Percentiles rank a stretch among this genome's conserved stretches.
Conservation (phyloP, 2,329 filamentous ascomycete species). For the Fusarium penzigii region DNA sequence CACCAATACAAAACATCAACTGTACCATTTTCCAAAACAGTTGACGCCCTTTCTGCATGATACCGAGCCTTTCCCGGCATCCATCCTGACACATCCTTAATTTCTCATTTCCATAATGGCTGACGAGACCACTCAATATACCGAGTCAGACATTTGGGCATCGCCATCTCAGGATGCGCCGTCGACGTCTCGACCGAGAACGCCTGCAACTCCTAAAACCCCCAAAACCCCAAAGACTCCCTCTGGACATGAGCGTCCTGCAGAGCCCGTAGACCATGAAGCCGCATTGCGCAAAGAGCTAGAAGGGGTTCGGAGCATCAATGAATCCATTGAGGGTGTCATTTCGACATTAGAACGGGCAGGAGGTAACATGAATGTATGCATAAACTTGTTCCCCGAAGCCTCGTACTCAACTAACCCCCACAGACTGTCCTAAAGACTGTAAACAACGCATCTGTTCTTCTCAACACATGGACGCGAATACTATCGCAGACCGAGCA, state of each 20-base stretch:
- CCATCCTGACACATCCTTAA: not conserved
- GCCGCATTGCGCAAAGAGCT: conserved; percentile 76
- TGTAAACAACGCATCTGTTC: conserved; percentile 81
- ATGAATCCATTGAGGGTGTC: conserved; percentile 80
- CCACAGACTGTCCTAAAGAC: conserved; percentile 75
- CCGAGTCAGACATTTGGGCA: conserved; percentile 50
- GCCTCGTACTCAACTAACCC: conserved; percentile 16
- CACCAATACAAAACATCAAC: not conserved
- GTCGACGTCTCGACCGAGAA: conserved; percentile 33
- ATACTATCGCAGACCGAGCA: conserved; percentile 97
- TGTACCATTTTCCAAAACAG: not conserved
- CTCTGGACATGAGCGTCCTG: conserved; percentile 38
- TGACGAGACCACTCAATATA: conserved; percentile 45
- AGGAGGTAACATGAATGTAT: conserved; percentile 75
- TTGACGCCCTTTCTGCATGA: not conserved
- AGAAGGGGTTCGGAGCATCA: conserved; percentile 81
- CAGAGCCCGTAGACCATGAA: conserved; percentile 65
- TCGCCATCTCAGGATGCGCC: conserved; percentile 41
- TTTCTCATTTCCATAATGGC: conserved; percentile 38
- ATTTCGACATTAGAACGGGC: conserved; percentile 71
- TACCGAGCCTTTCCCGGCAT: not conserved
- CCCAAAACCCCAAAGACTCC: conserved; percentile 50
- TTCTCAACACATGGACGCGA: conserved; percentile 93
- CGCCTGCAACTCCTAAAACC: conserved; percentile 48
- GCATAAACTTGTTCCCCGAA: conserved; percentile 5